Percentiles rank a stretch among this genome's conserved stretches.
These are phyloP conservation scores for Hortiboletus campestris DNA, from an alignment of 768 basidiomycete species.

Conservation along the genomic window DNA sequence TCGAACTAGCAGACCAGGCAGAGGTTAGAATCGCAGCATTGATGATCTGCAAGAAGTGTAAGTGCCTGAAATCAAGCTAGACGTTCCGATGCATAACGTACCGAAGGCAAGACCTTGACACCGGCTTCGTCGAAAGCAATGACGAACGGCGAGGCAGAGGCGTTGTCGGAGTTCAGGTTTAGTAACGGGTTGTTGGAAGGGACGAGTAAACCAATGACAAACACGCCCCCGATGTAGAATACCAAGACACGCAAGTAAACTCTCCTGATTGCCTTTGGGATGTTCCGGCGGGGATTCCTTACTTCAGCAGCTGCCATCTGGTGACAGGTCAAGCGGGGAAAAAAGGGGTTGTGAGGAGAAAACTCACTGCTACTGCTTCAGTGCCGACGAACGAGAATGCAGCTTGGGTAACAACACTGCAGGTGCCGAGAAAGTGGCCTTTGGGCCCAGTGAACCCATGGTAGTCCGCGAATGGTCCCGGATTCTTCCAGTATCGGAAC, in stretches of 20 bases:
- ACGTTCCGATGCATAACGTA: not conserved
- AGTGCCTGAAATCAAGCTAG: not conserved
- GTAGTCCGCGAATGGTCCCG: not conserved
- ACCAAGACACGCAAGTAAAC: conserved; percentile 2
- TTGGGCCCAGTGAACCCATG: not conserved
- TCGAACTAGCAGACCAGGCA: conserved; percentile 6
- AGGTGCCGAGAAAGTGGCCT: conserved; percentile 3
- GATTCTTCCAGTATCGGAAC: conserved; percentile 43
- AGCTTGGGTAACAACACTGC: conserved; percentile 3
- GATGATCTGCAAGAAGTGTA: not conserved
- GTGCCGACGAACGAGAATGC: conserved; percentile 1
- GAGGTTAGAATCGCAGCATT: conserved; percentile 4
- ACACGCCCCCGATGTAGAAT: conserved; percentile 4
- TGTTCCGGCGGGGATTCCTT: conserved; percentile 3
- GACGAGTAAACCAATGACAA: conserved; percentile 4
- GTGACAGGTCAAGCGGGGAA: not conserved
- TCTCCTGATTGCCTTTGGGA: conserved; percentile 1
- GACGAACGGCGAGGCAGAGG: not conserved
- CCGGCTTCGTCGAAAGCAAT: not conserved
- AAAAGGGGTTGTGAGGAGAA: not conserved
- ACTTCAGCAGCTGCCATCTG: conserved; percentile 5
- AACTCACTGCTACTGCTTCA: conserved; percentile 4
- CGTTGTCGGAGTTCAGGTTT: conserved; percentile 20
- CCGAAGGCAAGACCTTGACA: not conserved
- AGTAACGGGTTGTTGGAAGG: conserved; percentile 20